Evolutionary conservation across 345 rosid genomes (phyloP), one percentile per base, ranked within the genome.

Genomic region (Syzygium grande): DNA sequence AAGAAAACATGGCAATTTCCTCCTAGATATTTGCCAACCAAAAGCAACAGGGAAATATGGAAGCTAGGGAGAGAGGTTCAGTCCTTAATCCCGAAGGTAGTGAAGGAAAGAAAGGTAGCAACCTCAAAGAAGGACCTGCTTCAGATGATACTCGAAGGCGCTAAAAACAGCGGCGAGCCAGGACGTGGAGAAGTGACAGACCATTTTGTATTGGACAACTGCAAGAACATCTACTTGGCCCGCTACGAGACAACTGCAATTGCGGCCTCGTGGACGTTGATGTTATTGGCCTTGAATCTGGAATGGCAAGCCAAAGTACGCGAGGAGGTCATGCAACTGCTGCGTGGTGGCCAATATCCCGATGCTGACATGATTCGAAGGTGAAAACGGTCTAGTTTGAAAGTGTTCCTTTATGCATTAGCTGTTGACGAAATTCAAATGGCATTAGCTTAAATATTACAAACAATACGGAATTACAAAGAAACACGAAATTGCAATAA

Each of bases 191-290:
- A 38, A 68, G 56, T 87, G 87, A 9, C 84, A 5, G 91, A 88
- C 85, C 88, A 73, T 85, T 91, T 86, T 84, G 49, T 89, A 25
- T 87, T 92, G 53, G 94, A 93, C 53, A 93, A 93, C 61, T 92
- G 95, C 91, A 92, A 92, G 86, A 91, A 84, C n/a, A 87, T 92
- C 21, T 94, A 91, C 90, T 92, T 91, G 52, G 93, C 96, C 4
- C 94, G 93, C 11, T 88, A 90, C 19, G 92, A 91, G 87, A 92
- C 94, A 51, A 87, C 93, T 6, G 88, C 94, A 4, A 84, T 77
- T 41, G n/a, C 94, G 14, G 78, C 89, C 22, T 87, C 93, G 0
- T 92, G 95, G 94, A 78, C 83, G 22, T 49, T 90, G 84, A 85
- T 94, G 88, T 23, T 91, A 84, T 58, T 92, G 59, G 90, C 94